These are phyloP conservation scores for Centaurea solstitialis DNA, from an alignment of 129 eudicot genomes.

Conservation along the genomic window DNA sequence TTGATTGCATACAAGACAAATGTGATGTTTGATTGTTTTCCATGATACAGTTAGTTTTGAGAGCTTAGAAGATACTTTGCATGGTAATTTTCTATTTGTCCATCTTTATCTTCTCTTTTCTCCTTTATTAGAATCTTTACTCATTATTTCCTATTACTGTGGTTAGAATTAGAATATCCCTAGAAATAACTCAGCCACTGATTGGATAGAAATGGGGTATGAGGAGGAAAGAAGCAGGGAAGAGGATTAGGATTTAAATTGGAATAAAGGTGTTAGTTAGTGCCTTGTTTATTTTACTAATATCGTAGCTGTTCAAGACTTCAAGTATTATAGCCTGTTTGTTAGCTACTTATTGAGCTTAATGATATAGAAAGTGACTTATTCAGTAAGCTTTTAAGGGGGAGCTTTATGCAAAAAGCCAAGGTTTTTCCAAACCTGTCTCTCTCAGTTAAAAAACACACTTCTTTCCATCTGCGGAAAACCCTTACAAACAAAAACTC, in stretches of 20 bases:
- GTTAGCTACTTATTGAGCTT: too few species aligned
- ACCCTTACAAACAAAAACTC: too few species aligned
- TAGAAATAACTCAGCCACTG: conserved; percentile 6
- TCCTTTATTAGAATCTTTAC: conserved; percentile 12
- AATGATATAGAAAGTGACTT: too few species aligned
- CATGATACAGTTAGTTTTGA: conserved; percentile 3
- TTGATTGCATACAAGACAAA: not conserved
- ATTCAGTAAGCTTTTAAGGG: too few species aligned
- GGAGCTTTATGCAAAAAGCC: too few species aligned
- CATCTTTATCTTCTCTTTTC: not conserved
- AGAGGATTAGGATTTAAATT: conserved; percentile 5
- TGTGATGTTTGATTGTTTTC: conserved; percentile 4
- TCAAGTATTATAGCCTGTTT: not conserved
- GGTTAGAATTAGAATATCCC: conserved; percentile 12
- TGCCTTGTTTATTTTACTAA: not conserved
- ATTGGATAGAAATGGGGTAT: not conserved
- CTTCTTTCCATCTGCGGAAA: too few species aligned
- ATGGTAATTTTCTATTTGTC: conserved; percentile 17
- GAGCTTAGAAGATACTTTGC: conserved; percentile 1
- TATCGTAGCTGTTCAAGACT: not conserved
- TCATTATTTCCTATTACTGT: not conserved
- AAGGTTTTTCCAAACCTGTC: too few species aligned
- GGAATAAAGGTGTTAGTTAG: conserved; percentile 12
- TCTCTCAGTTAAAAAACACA: too few species aligned
- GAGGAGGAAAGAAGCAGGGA: not conserved